Percentiles rank a stretch among this genome's conserved stretches.
phyloP scores from a whole-genome alignment of 2,329 filamentous ascomycete species.

The Alternaria gaisen region DNA sequence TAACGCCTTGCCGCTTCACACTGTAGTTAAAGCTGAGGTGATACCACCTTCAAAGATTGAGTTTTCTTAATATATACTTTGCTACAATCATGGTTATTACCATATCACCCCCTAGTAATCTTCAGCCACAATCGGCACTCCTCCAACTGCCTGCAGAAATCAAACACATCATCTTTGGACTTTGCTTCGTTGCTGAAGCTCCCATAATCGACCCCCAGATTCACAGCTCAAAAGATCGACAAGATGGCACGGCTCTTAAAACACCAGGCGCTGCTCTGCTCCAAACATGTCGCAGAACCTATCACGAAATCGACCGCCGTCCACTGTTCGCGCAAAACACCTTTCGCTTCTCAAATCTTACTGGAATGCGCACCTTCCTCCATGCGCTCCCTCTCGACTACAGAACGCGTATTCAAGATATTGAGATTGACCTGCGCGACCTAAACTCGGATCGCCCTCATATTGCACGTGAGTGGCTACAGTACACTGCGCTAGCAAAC shows the following conservation, averaged over 20 bases:
- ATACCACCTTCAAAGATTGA: not conserved
- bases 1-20: not conserved
- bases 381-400: constrained; percentile 27
- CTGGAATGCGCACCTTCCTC: constrained; percentile 44
- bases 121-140: constrained; percentile 45
- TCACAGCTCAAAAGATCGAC: not conserved
- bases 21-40: constrained; percentile 4
- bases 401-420: constrained; percentile 36
- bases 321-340: constrained; percentile 46
- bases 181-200: constrained; percentile 36
- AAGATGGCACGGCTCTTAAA: not conserved
- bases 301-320: constrained; percentile 44
- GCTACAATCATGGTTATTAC: constrained; percentile 17
- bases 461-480: constrained; percentile 47
- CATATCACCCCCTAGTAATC: constrained; percentile 26
- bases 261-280: constrained; percentile 41
- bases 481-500: constrained; percentile 43
- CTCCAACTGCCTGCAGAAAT: constrained; percentile 47
- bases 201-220: constrained; percentile 39
- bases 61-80: not conserved
- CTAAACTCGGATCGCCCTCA: constrained; percentile 36
- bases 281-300: constrained; percentile 48
- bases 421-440: constrained; percentile 50
- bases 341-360: constrained; percentile 50
- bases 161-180: constrained; percentile 44